Conservation (phyloP, 495 filamentous ascomycete species). For the Astrothelium macrocarpum region DNA sequence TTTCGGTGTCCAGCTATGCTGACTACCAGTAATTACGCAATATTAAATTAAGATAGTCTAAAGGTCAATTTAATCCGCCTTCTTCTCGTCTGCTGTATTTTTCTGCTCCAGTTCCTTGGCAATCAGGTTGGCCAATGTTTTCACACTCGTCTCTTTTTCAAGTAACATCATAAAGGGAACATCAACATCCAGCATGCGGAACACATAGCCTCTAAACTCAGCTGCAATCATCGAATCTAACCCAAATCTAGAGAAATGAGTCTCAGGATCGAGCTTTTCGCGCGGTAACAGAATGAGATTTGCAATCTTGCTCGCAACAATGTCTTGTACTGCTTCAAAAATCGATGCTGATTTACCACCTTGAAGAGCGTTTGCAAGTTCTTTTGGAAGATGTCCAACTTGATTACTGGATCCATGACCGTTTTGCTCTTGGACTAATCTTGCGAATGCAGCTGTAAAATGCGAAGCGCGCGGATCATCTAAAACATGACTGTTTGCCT, state of each 20-base stretch:
- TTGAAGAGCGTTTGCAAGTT: neutral
- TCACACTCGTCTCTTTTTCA: neutral
- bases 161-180: neutral
- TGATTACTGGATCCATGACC: neutral
- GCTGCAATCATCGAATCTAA: neutral
- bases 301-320: neutral
- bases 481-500: neutral
- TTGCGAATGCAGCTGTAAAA: neutral
- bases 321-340: neutral
- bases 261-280: neutral
- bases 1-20: neutral
- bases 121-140: neutral
- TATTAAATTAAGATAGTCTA: too few relatives aligned
- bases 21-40: neutral
- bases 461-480: neutral
- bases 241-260: neutral
- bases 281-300: neutral
- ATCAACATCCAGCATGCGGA: neutral
- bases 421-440: neutral
- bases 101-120: neutral
- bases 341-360: neutral
- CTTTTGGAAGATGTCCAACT: neutral
- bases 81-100: neutral
- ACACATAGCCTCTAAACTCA: neutral
- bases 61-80: too few relatives aligned